These are phyloP conservation scores for Hypseocharis bilobata DNA, from an alignment of 441 rosid species.

Conservation along the genomic window DNA sequence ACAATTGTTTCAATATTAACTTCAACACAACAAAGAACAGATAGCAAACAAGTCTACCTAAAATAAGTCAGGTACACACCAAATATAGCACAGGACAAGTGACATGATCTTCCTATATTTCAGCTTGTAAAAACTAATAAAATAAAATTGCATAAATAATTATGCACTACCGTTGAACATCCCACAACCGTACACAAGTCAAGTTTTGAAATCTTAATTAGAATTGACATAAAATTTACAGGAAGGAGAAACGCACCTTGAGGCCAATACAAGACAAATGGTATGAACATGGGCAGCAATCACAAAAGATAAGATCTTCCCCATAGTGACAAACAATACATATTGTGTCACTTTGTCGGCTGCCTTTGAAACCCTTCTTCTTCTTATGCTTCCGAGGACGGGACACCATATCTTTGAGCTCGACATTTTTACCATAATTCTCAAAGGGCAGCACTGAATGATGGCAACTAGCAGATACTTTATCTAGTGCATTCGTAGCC, in stretches of 20 bases:
- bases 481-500: slow-evolving; percentile 6
- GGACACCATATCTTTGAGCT: slow-evolving; percentile 30
- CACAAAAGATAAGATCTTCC: slow-evolving; percentile 28
- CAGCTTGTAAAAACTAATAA: neutral
- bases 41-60: neutral
- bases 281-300: slow-evolving; percentile 31
- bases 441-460: slow-evolving; percentile 12
- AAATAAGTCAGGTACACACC: neutral
- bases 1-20: neutral
- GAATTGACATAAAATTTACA: neutral
- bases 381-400: slow-evolving; percentile 29
- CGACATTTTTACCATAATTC: slow-evolving; percentile 16
- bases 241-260: slow-evolving; percentile 23
- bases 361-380: slow-evolving; percentile 17
- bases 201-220: neutral
- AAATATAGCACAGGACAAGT: neutral
- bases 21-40: neutral
- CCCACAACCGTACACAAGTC: neutral
- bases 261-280: slow-evolving; percentile 32
- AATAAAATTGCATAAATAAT: neutral
- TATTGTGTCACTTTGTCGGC: slow-evolving; percentile 26
- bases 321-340: slow-evolving; percentile 36
- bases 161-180: neutral
- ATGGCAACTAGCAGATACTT: slow-evolving; percentile 8
- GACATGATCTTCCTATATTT: neutral